Evolutionary conservation across 2,329 filamentous ascomycete genomes (phyloP).

Genomic region (Fusarium lyarnte): DNA sequence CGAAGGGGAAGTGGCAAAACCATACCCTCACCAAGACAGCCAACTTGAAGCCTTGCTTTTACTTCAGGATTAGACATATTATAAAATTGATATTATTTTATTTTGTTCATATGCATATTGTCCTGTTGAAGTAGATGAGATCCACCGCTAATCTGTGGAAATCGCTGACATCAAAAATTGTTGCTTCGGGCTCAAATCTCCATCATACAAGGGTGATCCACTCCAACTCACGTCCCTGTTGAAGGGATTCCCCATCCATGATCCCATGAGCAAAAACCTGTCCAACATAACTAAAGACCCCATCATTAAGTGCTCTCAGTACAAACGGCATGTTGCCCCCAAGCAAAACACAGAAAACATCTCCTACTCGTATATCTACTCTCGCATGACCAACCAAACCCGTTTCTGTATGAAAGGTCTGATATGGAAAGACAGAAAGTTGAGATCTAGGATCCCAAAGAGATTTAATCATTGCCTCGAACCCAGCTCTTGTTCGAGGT

Average conservation of each 20-base stretch:
- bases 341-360: neutral
- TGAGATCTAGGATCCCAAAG: neutral
- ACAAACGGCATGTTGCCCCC: neutral
- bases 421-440: neutral
- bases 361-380: neutral
- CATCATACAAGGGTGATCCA: conserved; percentile 35
- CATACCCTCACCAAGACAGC: too few species aligned
- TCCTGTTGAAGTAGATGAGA: neutral
- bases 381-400: neutral
- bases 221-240: neutral
- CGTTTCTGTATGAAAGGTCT: neutral
- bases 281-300: neutral
- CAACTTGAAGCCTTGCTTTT: neutral
- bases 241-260: neutral
- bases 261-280: neutral
- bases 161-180: neutral
- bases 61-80: neutral
- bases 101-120: too few species aligned
- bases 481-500: neutral
- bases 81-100: rapidly evolving
- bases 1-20: rapidly evolving
- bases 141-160: rapidly evolving
- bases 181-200: neutral
- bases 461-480: neutral
- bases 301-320: too few species aligned